These are phyloP conservation scores for Quaeritorhiza haematococci DNA, from an alignment of 371 early-diverging fungal genomes.

Conservation along the genomic window DNA sequence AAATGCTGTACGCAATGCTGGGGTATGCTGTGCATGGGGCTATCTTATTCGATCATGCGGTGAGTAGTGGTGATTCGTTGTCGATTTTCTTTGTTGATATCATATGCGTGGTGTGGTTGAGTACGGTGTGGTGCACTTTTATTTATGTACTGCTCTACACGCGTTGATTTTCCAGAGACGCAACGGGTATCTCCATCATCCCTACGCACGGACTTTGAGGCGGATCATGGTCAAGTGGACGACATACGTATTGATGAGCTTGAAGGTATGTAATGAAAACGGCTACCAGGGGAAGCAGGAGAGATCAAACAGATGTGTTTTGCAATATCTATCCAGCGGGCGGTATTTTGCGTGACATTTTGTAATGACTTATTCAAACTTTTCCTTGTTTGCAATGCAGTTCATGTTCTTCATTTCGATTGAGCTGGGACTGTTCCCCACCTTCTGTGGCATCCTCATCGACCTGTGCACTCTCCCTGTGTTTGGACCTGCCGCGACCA, in stretches of 20 bases:
- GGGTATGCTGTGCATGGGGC: slow-evolving; percentile 26
- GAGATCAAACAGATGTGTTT: too few relatives aligned
- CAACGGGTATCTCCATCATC: slow-evolving; percentile 28
- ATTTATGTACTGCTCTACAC: not conserved
- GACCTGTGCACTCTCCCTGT: slow-evolving; percentile 71
- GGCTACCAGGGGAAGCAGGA: not conserved
- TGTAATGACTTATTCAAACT: not conserved
- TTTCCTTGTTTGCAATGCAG: slow-evolving; percentile 4
- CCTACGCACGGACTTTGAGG: slow-evolving; percentile 34
- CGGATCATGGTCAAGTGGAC: slow-evolving; percentile 18
- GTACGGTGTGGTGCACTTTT: not conserved
- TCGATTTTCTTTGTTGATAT: too few relatives aligned
- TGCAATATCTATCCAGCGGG: too few relatives aligned
- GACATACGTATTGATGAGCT: slow-evolving; percentile 13
- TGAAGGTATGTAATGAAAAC: slow-evolving; percentile 17
- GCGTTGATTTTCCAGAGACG: slow-evolving; percentile 15
- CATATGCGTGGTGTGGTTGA: too few relatives aligned
- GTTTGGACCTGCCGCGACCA: slow-evolving; percentile 52
- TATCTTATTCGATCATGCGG: slow-evolving; percentile 22
- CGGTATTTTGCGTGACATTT: not conserved
- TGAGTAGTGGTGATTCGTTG: too few relatives aligned
- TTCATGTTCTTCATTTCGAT: slow-evolving; percentile 68
- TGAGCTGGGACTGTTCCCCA: slow-evolving; percentile 82
- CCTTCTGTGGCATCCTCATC: slow-evolving; percentile 77
- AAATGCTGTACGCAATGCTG: slow-evolving; percentile 10